These are phyloP conservation scores for Penicillium janthinellum DNA, from an alignment of 2,329 filamentous ascomycete genomes.

Conservation along the genomic window DNA sequence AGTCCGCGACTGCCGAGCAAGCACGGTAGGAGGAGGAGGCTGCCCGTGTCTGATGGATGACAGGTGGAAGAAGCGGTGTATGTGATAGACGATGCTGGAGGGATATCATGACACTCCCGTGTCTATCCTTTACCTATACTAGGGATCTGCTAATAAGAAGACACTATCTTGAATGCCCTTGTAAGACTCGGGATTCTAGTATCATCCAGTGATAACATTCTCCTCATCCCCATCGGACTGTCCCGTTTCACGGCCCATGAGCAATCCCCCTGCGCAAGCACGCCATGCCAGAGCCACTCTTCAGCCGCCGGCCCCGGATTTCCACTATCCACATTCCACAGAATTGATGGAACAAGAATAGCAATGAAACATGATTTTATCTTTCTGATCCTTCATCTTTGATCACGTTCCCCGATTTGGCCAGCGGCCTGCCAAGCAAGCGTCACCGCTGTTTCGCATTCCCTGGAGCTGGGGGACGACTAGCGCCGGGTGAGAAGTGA, in stretches of 20 bases:
- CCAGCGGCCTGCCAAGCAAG: constrained; percentile 7
- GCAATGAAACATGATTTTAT: neutral
- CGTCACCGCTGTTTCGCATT: constrained; percentile 25
- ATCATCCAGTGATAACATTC: neutral
- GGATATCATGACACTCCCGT: neutral
- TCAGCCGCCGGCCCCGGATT: constrained; percentile 18
- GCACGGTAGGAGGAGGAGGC: too few relatives aligned
- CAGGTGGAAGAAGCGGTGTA: constrained; percentile 2
- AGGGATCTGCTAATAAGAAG: neutral
- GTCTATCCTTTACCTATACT: neutral
- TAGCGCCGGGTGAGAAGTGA: neutral
- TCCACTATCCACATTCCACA: constrained; percentile 1
- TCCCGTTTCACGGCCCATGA: constrained; percentile 14
- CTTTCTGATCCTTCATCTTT: neutral
- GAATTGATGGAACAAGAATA: neutral
- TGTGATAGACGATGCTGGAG: neutral
- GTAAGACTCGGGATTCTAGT: neutral
- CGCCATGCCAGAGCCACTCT: constrained; percentile 21
- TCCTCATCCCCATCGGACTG: neutral
- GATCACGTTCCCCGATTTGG: neutral
- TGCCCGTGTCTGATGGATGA: neutral
- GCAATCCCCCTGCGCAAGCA: constrained; percentile 28
- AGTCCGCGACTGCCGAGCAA: neutral
- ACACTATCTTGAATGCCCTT: neutral
- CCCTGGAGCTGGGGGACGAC: neutral